Conservation (phyloP, 768 basidiomycete genomes). For the Boletus tomentosulus region DNA sequence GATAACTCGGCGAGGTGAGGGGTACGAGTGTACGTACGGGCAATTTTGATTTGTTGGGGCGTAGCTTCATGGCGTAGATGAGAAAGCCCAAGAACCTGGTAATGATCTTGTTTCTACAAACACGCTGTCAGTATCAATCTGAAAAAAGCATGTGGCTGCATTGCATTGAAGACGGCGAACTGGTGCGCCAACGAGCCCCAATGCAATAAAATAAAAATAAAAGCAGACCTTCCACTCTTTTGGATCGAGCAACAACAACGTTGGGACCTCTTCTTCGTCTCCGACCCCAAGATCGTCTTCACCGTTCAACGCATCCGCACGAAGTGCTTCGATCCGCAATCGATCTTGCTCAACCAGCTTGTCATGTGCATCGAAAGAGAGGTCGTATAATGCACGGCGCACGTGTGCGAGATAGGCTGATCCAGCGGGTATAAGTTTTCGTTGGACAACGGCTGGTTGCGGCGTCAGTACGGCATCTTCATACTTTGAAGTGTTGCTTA, state of each 20-base stretch:
- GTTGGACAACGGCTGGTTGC: constrained; percentile 31
- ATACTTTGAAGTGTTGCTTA: constrained; percentile 9
- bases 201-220: not conserved
- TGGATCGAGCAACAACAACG: constrained; percentile 74
- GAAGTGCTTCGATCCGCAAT: constrained; percentile 47
- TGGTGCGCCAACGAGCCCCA: not conserved
- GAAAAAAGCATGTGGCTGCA: not conserved
- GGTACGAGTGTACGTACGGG: constrained; percentile 60
- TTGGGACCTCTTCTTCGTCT: constrained; percentile 77
- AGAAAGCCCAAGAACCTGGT: constrained; percentile 92
- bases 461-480: not conserved
- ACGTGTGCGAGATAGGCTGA: constrained; percentile 84
- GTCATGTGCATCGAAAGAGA: constrained; percentile 84
- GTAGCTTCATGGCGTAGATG: constrained; percentile 83
- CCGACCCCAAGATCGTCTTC: constrained; percentile 92
- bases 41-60: constrained; percentile 90
- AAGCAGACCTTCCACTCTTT: constrained; percentile 92
- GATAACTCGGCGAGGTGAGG: not conserved
- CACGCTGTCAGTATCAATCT: constrained; percentile 6
- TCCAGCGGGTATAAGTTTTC: constrained; percentile 77
- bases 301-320: constrained; percentile 41
- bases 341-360: constrained; percentile 52
- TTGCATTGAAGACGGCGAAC: not conserved
- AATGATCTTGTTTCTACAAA: constrained; percentile 93
- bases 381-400: constrained; percentile 65